Base-by-base conservation (phyloP, 192 early-diverging fungal genomes). In the Physocladia obscura region DNA sequence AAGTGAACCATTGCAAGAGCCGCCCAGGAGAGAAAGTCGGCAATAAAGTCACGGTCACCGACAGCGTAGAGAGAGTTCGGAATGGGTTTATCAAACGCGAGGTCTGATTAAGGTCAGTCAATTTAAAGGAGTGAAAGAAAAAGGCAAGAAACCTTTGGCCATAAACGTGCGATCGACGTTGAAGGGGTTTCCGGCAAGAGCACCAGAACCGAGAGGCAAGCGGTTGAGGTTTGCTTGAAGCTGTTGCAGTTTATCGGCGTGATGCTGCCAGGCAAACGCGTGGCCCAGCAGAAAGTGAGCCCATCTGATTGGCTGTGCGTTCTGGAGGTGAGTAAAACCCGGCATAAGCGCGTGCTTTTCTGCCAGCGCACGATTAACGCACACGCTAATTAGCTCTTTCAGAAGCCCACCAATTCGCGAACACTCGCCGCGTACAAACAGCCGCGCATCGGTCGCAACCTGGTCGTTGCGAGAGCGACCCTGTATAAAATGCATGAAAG, bases 261-360 rank as follows among this genome's bases (percentile, higher is more conserved):
- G 95, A 13, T 90, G 86, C 70, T 95, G 89, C 86, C 90, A 95
- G 62, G 79, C 82, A 88, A 91, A 97, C 6, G 95, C 97, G 77
- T 97, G 91, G 58, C 88, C 84, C 32, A 99, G 76, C 40, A 99
- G 82, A 51, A 89, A 88, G 68, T 99, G 97, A 27, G 89, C 90
- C 97, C 97, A 99, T 37, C 95, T 90, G 64, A 99, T 97, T 4
- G 97, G 97, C 82, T 99, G 97, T 3, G 95, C 97, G 21, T 95
- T 83, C 88, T 94, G 97, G 73, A 99, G 70, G 76, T 99, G 97
- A n/a, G 97, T 99, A 82, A 97, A 99, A 0, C 97, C 97, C 37
- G 97, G 97, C 93, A 99, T 96, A 57, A 99, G 70, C n/a, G 95
- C 89, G 76, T 97, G 91, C 11, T 97, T 85, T 70, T 99, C 97